A percentile compares a stretch with the other conserved stretches of the same genome.
Evolutionary conservation across 2,329 filamentous ascomycete species (phyloP).

Genomic region (Didymella exigua): DNA sequence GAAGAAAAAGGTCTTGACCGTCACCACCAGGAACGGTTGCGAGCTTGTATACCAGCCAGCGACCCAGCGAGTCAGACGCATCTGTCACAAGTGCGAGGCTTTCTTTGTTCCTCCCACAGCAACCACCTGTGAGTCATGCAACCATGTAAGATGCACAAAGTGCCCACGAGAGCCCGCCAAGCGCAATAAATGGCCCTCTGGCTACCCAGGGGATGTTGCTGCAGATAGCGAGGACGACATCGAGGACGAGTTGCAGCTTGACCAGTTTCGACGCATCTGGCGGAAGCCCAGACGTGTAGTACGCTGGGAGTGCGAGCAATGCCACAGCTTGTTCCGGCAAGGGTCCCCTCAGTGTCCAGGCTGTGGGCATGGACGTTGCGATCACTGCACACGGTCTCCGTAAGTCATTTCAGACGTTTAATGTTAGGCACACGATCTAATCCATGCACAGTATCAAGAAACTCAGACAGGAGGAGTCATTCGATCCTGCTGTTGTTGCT

Average conservation of each 20-base stretch:
- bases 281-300: conserved; percentile 53
- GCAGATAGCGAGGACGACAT: conserved; percentile 41
- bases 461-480: conserved; percentile 60
- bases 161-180: conserved; percentile 81
- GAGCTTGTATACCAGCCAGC: conserved; percentile 74
- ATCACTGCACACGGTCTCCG: conserved; percentile 62
- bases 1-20: conserved; percentile 60
- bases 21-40: conserved; percentile 68
- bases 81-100: conserved; percentile 74
- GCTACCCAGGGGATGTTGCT: conserved; percentile 69
- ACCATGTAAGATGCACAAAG: conserved; percentile 76
- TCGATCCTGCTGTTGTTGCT: conserved; percentile 65
- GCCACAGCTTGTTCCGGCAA: conserved; percentile 63
- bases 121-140: conserved; percentile 71
- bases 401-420: conserved; percentile 34
- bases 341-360: conserved; percentile 62
- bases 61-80: conserved; percentile 74
- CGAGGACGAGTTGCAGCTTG: conserved; percentile 31
- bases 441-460: conserved; percentile 57
- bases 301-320: conserved; percentile 64
- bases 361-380: conserved; percentile 67
- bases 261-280: conserved; percentile 47
- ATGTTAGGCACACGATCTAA: conserved; percentile 13
- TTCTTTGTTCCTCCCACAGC: conserved; percentile 59
- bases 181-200: conserved; percentile 70